phyloP scores from a whole-genome alignment of 352 stramenopile genomes.

The Pelagophyceae sp. region DNA sequence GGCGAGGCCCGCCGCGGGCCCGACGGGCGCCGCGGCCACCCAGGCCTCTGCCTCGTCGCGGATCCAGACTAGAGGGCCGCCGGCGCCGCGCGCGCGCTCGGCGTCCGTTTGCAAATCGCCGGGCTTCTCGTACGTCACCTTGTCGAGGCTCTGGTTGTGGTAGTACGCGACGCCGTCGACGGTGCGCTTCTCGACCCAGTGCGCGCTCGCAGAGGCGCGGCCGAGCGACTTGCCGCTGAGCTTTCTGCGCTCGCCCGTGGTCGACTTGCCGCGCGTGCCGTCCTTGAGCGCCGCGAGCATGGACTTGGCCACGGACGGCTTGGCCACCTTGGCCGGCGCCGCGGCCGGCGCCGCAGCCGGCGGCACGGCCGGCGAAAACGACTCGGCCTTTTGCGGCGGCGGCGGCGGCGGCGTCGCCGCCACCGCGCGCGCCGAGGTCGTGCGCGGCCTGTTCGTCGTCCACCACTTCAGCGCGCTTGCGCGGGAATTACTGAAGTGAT shows the following conservation, averaged over 20 bases:
- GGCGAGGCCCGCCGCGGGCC: not conserved
- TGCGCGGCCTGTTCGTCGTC: no score
- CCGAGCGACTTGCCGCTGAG: conserved; percentile 2
- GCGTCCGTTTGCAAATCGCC: conserved; percentile 41
- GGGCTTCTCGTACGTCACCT: conserved; percentile 50
- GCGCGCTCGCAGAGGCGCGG: conserved; percentile 18
- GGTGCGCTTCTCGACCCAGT: conserved; percentile 47
- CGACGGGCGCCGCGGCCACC: not conserved
- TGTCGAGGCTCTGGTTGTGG: conserved; percentile 42
- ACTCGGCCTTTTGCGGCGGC: not conserved
- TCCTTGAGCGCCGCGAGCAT: no score
- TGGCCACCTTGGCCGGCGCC: not conserved
- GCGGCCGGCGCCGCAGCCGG: no score
- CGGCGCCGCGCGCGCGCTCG: not conserved
- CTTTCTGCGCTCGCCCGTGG: no score
- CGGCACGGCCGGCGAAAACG: no score
- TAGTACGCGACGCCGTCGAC: conserved; percentile 50
- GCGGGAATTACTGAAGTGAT: no score
- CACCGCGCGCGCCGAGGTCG: not conserved
- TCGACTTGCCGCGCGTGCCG: no score
- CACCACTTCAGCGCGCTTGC: no score
- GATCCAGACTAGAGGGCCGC: not conserved
- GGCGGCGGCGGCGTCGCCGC: not conserved
- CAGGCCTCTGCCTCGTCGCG: not conserved
- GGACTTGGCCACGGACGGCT: not conserved